Evolutionary conservation across 345 rosid species (phyloP).

Genomic region (Murraya paniculata): DNA sequence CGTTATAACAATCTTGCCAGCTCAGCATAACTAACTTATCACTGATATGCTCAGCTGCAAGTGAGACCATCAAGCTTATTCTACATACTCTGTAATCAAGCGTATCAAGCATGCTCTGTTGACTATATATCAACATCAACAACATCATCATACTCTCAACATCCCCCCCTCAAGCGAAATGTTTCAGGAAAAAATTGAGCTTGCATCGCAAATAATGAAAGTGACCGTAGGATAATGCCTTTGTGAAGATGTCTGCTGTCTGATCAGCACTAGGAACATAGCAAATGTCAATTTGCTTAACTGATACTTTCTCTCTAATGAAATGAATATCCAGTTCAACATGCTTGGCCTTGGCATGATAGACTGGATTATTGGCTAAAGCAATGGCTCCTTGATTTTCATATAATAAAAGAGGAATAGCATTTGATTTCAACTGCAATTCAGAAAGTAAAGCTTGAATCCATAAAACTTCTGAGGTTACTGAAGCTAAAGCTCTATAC

Average conservation of each 20-base stretch:
- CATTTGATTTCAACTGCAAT: accelerated
- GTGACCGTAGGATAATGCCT: background rate
- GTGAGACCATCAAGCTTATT: too few relatives aligned
- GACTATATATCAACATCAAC: background rate
- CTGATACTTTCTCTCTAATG: too few relatives aligned
- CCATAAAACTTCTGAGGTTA: background rate
- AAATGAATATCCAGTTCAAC: background rate
- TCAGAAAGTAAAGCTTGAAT: too few relatives aligned
- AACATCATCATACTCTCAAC: background rate
- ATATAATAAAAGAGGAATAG: too few relatives aligned
- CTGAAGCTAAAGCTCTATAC: too few relatives aligned
- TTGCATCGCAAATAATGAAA: too few relatives aligned
- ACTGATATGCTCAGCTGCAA: too few relatives aligned
- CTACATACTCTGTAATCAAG: too few relatives aligned
- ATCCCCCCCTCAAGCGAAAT: background rate
- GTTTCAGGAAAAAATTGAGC: background rate
- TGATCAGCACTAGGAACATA: background rate
- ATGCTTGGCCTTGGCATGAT: background rate
- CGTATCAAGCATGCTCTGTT: background rate
- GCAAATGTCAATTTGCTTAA: too few relatives aligned
- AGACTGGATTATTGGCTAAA: background rate
- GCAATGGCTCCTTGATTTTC: background rate
- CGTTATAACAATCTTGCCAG: too few relatives aligned
- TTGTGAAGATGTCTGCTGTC: too few relatives aligned
- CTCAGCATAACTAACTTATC: too few relatives aligned